Evolutionary conservation across 495 filamentous ascomycete genomes (phyloP), one percentile per base, ranked within the genome.

Genomic region (Hyaloscypha finlandica): DNA sequence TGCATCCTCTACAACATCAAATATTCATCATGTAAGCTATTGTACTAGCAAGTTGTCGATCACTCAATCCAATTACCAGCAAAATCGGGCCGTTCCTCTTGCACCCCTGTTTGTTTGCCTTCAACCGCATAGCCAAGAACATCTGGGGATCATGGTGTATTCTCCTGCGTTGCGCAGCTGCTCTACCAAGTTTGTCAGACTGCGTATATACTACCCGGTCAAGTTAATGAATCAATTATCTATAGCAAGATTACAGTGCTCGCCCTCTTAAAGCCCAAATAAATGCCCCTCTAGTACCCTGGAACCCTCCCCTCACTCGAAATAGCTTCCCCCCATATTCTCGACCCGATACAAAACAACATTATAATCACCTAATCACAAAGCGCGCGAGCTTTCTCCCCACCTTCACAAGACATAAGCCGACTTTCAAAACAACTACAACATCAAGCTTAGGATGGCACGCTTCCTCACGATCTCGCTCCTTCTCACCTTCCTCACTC

Each of bases 401-500:
- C 6, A 1, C 16, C 16, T 48, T 14, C 42, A 48, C 2, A 25
- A 25, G 25, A 25, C 11, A 14, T 16, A 16, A 16, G 8, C 42
- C 42, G 16, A 48, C 42, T 16, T 48, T 48, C 42, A 48, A 14
- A 19, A 6, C 35, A 12, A 48, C 42, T 19, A 25, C 42, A 48
- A 19, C 9, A 48, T 19, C 42, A 16, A 14, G 8, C 16, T 12
- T 6, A 48, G 14, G 16, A 48, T 48, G 42, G 11, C 42, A 48
- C 42, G 16, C 56, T 33, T 59, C 33, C 42, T 30, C 35, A 42
- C 4, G 2, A 32, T 59, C 57, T 16, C 32, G 12, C 61, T 63
- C 22, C 61, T 63, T 12, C 39, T 63, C 61, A 33, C 48, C n/a
- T 19, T 63, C 42, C 30, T 63, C 42, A 19, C 31, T 22, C 29